phyloP scores from a whole-genome alignment of 352 stramenopile genomes.

The Pythium aphanidermatum region DNA sequence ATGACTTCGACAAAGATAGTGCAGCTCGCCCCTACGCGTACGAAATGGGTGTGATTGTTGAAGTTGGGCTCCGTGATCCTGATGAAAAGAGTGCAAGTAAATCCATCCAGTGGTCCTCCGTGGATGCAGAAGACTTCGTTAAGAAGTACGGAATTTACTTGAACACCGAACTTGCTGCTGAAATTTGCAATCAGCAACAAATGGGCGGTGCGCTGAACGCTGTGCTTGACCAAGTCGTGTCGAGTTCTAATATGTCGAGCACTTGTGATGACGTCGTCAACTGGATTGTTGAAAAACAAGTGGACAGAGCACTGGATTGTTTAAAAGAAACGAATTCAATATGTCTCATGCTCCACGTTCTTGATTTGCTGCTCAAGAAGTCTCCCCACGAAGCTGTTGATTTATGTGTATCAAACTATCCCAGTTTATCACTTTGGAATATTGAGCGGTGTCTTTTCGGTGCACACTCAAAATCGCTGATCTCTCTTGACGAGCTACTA shows the following conservation, averaged over 20 bases:
- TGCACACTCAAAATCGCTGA: constrained; percentile 27
- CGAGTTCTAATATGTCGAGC: constrained; percentile 69
- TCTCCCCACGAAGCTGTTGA: constrained; percentile 62
- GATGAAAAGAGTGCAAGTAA: background rate
- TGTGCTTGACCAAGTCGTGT: constrained; percentile 73
- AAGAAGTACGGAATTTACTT: constrained; percentile 81
- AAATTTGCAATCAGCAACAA: constrained; percentile 67
- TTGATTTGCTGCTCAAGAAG: constrained; percentile 81
- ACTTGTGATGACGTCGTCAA: constrained; percentile 75
- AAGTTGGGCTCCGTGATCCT: constrained; percentile 1
- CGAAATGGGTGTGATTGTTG: constrained; percentile 47
- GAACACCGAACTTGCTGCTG: constrained; percentile 72
- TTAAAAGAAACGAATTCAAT: constrained; percentile 58
- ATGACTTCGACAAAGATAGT: constrained; percentile 18
- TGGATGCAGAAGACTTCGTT: constrained; percentile 64
- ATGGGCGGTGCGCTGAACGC: constrained; percentile 60
- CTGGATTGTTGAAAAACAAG: constrained; percentile 65
- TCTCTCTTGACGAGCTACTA: constrained; percentile 21
- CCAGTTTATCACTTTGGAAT: constrained; percentile 73
- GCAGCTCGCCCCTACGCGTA: constrained; percentile 39
- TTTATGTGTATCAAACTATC: constrained; percentile 64
- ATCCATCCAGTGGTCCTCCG: constrained; percentile 24
- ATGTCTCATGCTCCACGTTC: constrained; percentile 66
- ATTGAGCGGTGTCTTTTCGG: constrained; percentile 76
- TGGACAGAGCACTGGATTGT: constrained; percentile 30